These are phyloP conservation scores for sorghum (Sorghum bicolor) DNA, from an alignment of 176 grass and related monocot genomes.

Conservation along the genomic window DNA sequence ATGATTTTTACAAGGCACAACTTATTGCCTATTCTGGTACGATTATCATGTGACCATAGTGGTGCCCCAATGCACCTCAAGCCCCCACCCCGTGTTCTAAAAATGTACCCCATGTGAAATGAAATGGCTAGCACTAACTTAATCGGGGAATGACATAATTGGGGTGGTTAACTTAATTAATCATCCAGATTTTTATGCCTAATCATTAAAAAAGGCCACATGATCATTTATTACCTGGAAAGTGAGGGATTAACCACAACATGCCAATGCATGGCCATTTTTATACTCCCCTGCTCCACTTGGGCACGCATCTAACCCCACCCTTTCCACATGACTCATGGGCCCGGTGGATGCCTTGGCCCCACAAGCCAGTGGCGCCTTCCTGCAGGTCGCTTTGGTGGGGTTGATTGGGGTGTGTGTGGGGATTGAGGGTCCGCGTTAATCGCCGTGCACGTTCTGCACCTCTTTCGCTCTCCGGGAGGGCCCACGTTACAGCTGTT, in stretches of 20 bases:
- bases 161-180: conserved; percentile 55
- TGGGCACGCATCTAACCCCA: background rate
- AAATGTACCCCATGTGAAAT: conserved; percentile 30
- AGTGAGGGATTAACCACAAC: conserved; percentile 72
- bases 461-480: conserved; percentile 52
- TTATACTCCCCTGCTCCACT: conserved; percentile 20
- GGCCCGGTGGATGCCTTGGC: background rate
- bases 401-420: background rate
- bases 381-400: background rate
- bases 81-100: background rate
- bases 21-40: background rate
- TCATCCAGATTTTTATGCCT: conserved; percentile 43
- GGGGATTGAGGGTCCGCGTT: conserved; percentile 66
- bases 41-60: background rate
- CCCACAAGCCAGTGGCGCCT: background rate
- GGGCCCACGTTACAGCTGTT: conserved; percentile 89
- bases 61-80: background rate
- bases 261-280: conserved; percentile 75
- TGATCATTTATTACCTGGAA: conserved; percentile 86
- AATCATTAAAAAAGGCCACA: conserved; percentile 46
- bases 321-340: background rate
- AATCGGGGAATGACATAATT: conserved; percentile 24
- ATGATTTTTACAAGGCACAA: background rate
- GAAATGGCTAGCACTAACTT: conserved; percentile 30
- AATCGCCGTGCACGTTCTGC: conserved; percentile 89